A percentile compares a stretch with the other conserved stretches of the same genome.
These are phyloP conservation scores for Vigna hirtella DNA, from an alignment of 306 rosid species.

Conservation along the genomic window DNA sequence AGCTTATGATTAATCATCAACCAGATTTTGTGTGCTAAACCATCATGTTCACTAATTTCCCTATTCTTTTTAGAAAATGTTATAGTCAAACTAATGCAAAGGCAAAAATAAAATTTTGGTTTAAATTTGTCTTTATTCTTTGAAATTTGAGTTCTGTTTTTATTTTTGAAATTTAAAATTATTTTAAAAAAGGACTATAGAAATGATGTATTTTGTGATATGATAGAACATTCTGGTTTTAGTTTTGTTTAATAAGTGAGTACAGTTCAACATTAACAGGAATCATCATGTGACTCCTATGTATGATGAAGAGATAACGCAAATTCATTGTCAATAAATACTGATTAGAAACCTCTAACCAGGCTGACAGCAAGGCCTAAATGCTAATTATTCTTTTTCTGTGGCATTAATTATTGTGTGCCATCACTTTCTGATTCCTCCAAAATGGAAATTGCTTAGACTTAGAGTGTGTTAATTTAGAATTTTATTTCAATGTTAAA, in stretches of 20 bases:
- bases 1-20: conserved; percentile 33
- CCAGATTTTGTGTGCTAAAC: conserved; percentile 7
- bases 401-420: neutral
- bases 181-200: no score
- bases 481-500: neutral
- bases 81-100: neutral
- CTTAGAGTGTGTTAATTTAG: neutral
- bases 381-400: conserved; percentile 11
- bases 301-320: conserved; percentile 25
- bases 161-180: no score
- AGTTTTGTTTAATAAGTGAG: neutral
- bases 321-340: neutral
- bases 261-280: conserved; percentile 6
- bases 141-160: no score
- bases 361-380: conserved; percentile 3
- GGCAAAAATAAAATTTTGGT: no score
- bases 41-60: neutral
- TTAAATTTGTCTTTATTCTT: no score
- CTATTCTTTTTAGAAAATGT: neutral
- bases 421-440: neutral
- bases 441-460: conserved; percentile 16
- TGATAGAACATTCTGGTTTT: neutral
- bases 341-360: neutral
- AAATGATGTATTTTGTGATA: neutral
- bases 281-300: conserved; percentile 35